These are phyloP conservation scores for Stagonosporopsis tanaceti DNA, from an alignment of 2,329 filamentous ascomycete species.

Conservation along the genomic window DNA sequence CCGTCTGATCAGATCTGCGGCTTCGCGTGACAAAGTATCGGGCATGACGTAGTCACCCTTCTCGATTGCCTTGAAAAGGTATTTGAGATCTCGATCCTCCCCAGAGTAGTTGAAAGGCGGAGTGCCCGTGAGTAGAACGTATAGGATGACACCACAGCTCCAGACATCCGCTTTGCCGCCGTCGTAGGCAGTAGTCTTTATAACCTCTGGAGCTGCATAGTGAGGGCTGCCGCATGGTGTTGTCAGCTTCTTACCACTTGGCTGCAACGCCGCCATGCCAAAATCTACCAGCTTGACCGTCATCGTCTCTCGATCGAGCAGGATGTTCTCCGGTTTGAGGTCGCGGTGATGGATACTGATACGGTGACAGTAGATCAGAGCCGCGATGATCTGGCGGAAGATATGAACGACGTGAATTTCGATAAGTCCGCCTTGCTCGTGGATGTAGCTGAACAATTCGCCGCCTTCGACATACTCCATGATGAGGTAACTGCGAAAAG, in stretches of 20 bases:
- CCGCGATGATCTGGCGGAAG: conserved; percentile 92
- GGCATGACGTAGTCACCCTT: conserved; percentile 59
- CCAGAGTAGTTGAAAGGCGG: conserved; percentile 75
- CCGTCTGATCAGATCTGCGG: conserved; percentile 77
- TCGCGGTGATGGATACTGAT: conserved; percentile 97
- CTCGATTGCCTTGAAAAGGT: conserved; percentile 68
- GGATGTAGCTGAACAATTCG: conserved; percentile 89
- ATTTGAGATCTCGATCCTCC: conserved; percentile 61
- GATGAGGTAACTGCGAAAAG: conserved; percentile 77
- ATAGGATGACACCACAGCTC: conserved; percentile 82
- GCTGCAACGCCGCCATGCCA: conserved; percentile 94
- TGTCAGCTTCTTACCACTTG: conserved; percentile 76
- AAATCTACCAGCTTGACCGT: conserved; percentile 96
- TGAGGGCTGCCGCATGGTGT: conserved; percentile 97
- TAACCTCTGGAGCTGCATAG: conserved; percentile 93
- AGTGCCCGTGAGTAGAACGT: conserved; percentile 81
- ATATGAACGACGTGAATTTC: conserved; percentile 84
- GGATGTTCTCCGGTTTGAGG: conserved; percentile 95
- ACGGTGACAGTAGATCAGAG: conserved; percentile 89
- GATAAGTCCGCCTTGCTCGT: conserved; percentile 72
- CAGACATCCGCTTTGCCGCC: conserved; percentile 91
- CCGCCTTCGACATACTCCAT: conserved; percentile 88
- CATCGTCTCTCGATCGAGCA: conserved; percentile 73
- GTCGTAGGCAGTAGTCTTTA: conserved; percentile 78
- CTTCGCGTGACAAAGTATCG: conserved; percentile 67